phyloP scores from a whole-genome alignment of 331 rosid genomes.

The Quercus lobata region DNA sequence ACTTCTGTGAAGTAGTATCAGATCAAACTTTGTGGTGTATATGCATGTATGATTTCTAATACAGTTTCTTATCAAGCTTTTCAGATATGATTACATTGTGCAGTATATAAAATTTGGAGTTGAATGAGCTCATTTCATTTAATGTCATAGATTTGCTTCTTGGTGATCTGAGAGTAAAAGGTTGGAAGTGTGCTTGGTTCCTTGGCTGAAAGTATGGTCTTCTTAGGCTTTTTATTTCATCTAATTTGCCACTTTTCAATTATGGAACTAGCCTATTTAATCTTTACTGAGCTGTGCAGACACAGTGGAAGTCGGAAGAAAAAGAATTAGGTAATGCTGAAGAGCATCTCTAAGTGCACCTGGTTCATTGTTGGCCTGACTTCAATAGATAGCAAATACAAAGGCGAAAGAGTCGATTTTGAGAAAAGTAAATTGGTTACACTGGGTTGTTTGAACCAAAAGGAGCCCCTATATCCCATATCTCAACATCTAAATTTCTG shows the following conservation, averaged over 20 bases:
- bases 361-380: background rate
- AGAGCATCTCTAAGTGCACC: background rate
- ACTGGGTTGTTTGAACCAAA: too few species aligned
- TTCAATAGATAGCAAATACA: too few species aligned
- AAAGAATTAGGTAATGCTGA: background rate
- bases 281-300: background rate
- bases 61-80: background rate
- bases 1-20: background rate
- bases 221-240: background rate
- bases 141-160: background rate
- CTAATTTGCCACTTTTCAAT: background rate
- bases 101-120: background rate
- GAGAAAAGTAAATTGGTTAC: too few species aligned
- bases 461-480: too few species aligned
- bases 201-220: background rate
- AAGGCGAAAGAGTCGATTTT: too few species aligned
- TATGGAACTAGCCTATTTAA: background rate
- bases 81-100: too few species aligned
- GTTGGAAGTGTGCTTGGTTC: background rate
- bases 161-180: background rate
- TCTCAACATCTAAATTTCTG: too few species aligned
- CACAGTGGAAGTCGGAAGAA: background rate
- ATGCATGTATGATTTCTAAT: background rate
- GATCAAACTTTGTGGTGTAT: conserved; percentile 17
- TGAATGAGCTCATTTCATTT: background rate